Evolutionary conservation across 129 eudicot genomes (phyloP).

Genomic region (Flaveria bidentis): DNA sequence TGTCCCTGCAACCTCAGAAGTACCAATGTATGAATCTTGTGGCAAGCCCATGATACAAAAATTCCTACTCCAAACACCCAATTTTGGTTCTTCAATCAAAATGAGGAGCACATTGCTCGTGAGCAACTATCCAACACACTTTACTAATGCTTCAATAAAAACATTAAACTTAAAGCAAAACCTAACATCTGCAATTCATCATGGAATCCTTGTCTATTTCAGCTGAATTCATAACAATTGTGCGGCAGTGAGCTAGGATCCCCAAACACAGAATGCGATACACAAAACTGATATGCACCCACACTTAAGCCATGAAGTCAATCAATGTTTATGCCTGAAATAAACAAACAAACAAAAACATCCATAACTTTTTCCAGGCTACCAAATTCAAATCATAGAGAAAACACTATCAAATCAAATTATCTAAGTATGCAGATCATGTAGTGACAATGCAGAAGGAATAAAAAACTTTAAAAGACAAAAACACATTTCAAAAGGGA

Average conservation of each 20-base stretch:
- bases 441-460: slow-evolving; percentile 25
- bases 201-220: neutral
- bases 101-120: slow-evolving; percentile 15
- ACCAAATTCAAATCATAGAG: neutral
- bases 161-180: slow-evolving; percentile 21
- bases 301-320: slow-evolving; percentile 12
- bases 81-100: slow-evolving; percentile 27
- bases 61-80: slow-evolving; percentile 8
- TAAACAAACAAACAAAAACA: neutral
- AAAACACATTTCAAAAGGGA: neutral
- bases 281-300: no score
- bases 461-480: slow-evolving; percentile 1
- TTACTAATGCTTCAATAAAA: slow-evolving; percentile 5
- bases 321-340: slow-evolving; percentile 36
- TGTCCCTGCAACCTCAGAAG: slow-evolving; percentile 37
- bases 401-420: slow-evolving; percentile 19
- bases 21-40: slow-evolving; percentile 47
- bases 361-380: neutral
- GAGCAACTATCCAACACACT: slow-evolving; percentile 10
- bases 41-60: slow-evolving; percentile 70
- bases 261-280: neutral
- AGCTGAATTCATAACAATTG: no score
- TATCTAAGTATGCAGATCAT: slow-evolving; percentile 17
- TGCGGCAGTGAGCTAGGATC: neutral
- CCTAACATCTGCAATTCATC: slow-evolving; percentile 24